Base-by-base conservation (phyloP, 2,329 filamentous ascomycete genomes). In the Myrmaecium sp. region DNA sequence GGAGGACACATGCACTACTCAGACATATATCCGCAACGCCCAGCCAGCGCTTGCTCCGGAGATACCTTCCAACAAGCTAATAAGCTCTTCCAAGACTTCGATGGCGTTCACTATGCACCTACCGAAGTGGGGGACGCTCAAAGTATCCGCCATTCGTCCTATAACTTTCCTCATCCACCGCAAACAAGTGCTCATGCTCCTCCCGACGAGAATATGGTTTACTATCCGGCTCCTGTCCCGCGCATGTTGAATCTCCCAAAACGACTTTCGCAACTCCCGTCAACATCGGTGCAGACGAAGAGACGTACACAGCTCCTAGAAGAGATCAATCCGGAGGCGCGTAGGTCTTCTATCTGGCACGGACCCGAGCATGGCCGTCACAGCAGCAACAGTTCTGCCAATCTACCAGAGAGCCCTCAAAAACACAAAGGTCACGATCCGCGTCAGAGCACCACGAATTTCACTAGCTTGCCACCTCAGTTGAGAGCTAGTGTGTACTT, bases 191-290 rank as follows among this genome's bases (percentile, higher is more conserved):
- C n/a, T n/a, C n/a, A n/a, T n/a, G 34, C 39, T 14, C 58, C 64
- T 14, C 74, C 74, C 2, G 75, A 71, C 4, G 71, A 86, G 37
- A 62, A 74, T 39, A 93, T 95, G 80, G 70, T 93, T 6, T 95
- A 76, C 52, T 98, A 98, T 48, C 89, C 89, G 9, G 89, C 89
- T 3, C 84, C 82, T 1, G 89, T 98, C 3, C 89, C 89, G 3
- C 74, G 78, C 34, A 84, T 92, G 74, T 64, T 98, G 30, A 95
- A 93, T 41, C 58, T 98, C 8, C 89, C 89, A 1, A 82, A 83
- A 23, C 79, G 82, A 40, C 57, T 95, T 26, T 92, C 84, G 1
- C 79, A 74, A 40, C 65, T 72, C 27, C 71, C 76, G 6, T 67
- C 75, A 28, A 55, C 67, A 3, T 55, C 62, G 6, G 63, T 72